These are phyloP conservation scores for Cladosporium phlei DNA, from an alignment of 2,329 filamentous ascomycete species.

Conservation along the genomic window DNA sequence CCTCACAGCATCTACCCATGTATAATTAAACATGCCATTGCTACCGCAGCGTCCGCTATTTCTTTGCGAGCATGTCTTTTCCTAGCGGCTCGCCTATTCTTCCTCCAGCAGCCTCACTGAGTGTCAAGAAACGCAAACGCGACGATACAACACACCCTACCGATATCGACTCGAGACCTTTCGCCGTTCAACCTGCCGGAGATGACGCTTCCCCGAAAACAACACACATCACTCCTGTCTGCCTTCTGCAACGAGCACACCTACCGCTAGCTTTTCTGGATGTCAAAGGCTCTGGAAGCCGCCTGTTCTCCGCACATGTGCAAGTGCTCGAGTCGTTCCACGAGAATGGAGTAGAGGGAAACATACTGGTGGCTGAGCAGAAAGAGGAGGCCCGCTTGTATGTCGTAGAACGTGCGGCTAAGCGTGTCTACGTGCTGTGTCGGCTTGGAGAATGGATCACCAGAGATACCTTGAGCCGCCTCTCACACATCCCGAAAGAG, in stretches of 20 bases:
- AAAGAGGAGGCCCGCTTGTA: conserved; percentile 53
- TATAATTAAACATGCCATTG: conserved; percentile 12
- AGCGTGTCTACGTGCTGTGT: conserved; percentile 62
- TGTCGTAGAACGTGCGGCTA: conserved; percentile 61
- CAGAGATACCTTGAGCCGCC: conserved; percentile 48
- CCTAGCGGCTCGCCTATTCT: conserved; percentile 9
- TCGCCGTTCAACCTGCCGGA: conserved; percentile 23
- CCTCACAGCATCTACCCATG: no score
- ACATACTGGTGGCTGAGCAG: conserved; percentile 58
- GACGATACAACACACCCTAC: background rate
- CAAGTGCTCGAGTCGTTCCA: conserved; percentile 58
- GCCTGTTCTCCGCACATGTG: conserved; percentile 58
- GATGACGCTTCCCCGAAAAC: conserved; percentile 24
- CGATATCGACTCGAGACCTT: conserved; percentile 24
- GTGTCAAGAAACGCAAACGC: conserved; percentile 19
- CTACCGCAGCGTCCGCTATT: background rate
- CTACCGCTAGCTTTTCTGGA: conserved; percentile 61
- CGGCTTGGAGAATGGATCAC: conserved; percentile 64
- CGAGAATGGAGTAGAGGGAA: conserved; percentile 42
- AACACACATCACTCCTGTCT: conserved; percentile 27
- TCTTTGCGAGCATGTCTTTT: conserved; percentile 9
- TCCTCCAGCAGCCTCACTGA: background rate
- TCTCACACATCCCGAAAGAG: conserved; percentile 35
- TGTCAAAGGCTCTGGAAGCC: conserved; percentile 47
- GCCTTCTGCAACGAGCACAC: conserved; percentile 55